A percentile compares a stretch with the other conserved stretches of the same genome.
Evolutionary conservation across 2,329 filamentous ascomycete species (phyloP).

Genomic region (Metarhizium brunneum): DNA sequence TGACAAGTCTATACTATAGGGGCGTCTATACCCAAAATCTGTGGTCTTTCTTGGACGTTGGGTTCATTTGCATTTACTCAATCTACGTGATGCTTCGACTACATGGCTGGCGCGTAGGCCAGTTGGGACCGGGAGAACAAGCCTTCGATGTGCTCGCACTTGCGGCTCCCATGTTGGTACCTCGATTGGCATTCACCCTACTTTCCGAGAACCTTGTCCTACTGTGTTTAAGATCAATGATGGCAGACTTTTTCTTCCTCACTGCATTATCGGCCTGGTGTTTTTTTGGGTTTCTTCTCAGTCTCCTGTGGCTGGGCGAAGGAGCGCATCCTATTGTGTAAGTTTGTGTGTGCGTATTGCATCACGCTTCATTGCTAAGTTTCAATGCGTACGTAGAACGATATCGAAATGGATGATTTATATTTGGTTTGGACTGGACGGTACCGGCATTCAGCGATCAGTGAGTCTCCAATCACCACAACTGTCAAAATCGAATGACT

Average conservation of each 20-base stretch:
- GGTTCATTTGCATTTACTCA: slow-evolving; percentile 63
- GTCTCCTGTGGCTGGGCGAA: slow-evolving; percentile 68
- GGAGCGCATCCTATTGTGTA: slow-evolving; percentile 50
- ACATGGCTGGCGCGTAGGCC: slow-evolving; percentile 46
- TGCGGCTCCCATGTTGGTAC: slow-evolving; percentile 68
- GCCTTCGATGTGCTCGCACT: slow-evolving; percentile 72
- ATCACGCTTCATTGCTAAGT: neutral
- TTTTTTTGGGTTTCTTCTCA: slow-evolving; percentile 72
- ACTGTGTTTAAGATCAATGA: slow-evolving; percentile 72
- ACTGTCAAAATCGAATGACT: neutral
- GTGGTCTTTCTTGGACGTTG: slow-evolving; percentile 80
- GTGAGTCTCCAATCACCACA: slow-evolving; percentile 21
- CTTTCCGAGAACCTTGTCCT: slow-evolving; percentile 81
- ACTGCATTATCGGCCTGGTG: slow-evolving; percentile 73
- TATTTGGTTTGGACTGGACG: slow-evolving; percentile 86
- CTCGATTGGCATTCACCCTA: slow-evolving; percentile 72
- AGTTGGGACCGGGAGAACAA: slow-evolving; percentile 46
- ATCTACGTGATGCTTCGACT: slow-evolving; percentile 60
- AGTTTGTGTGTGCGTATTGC: slow-evolving; percentile 11
- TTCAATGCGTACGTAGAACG: slow-evolving; percentile 33
- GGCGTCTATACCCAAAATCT: slow-evolving; percentile 79
- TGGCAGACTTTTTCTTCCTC: slow-evolving; percentile 73
- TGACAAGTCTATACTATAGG: slow-evolving; percentile 30
- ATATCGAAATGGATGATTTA: slow-evolving; percentile 89
- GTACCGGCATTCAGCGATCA: slow-evolving; percentile 50